phyloP scores from a whole-genome alignment of 2,329 filamentous ascomycete species.

The Calonectria hawksworthii region DNA sequence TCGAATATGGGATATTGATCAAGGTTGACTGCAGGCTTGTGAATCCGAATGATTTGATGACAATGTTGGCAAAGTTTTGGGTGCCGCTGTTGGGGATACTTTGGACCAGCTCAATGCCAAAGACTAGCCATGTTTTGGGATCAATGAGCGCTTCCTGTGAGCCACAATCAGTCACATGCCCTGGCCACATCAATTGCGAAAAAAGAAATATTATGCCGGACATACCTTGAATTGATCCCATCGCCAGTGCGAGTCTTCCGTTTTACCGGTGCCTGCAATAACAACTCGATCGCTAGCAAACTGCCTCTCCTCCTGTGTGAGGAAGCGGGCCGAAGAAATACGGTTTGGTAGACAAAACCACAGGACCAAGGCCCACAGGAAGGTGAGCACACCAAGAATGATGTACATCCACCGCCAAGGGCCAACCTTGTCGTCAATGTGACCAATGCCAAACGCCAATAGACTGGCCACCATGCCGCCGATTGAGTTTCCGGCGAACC shows the following conservation, averaged over 20 bases:
- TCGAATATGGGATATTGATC: slow-evolving; percentile 71
- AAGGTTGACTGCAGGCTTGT: slow-evolving; percentile 67
- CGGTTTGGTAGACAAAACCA: slow-evolving; percentile 64
- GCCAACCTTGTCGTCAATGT: slow-evolving; percentile 61
- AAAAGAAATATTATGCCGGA: no score
- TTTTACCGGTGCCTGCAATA: slow-evolving; percentile 66
- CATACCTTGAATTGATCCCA: slow-evolving; percentile 59
- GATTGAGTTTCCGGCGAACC: slow-evolving; percentile 68
- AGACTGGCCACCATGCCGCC: slow-evolving; percentile 64
- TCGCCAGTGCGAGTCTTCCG: slow-evolving; percentile 62
- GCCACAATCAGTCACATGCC: background rate
- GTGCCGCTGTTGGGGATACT: slow-evolving; percentile 73
- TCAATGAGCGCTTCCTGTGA: slow-evolving; percentile 65
- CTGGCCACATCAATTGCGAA: no score
- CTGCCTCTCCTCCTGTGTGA: slow-evolving; percentile 65
- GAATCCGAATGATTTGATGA: slow-evolving; percentile 69
- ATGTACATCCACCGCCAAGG: slow-evolving; percentile 73
- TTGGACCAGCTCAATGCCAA: slow-evolving; percentile 65
- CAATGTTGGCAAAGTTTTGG: slow-evolving; percentile 70
- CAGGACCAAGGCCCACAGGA: slow-evolving; percentile 64
- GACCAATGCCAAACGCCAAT: slow-evolving; percentile 69
- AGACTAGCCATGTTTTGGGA: slow-evolving; percentile 72
- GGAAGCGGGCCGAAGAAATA: slow-evolving; percentile 69
- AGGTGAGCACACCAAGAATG: slow-evolving; percentile 65
- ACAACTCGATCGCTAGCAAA: slow-evolving; percentile 62